Evolutionary conservation across 208 protist genomes (phyloP), one percentile per base, ranked within the genome.

Genomic region (Trypanosoma lewisi): DNA sequence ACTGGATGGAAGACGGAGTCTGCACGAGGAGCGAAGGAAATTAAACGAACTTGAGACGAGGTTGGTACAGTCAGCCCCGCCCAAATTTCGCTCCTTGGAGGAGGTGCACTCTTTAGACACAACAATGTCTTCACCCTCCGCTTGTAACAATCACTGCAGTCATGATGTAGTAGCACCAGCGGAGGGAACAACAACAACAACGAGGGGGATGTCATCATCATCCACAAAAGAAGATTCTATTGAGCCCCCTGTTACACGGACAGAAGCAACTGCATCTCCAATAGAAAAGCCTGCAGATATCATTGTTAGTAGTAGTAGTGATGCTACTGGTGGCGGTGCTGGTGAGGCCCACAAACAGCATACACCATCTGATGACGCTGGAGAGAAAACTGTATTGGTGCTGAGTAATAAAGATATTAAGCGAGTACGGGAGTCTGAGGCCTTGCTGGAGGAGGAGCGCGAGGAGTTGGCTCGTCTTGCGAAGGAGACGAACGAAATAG

Each of bases 31-130:
- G 25, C 48, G 58, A 23, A 67, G 74, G 44, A 45, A 72, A 30
- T 58, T 87, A 14, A 52, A 63, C 4, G 67, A 76, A 31, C 77
- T 77, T 51, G 84, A 91, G 62, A 73, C 54, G 41, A 63, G 78
- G 49, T 60, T 91, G 14, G 70, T 83, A 4, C 64, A 62, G 8
- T 74, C 77, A 7, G 53, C 75, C 1, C 78, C 73, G 31, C 77
- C 84, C 4, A 65, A 57, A 19, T 87, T 91, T 53, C 6, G 83
- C 17, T 59, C 42, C 4, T 6, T 41, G 30, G 53, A 53, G 36
- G 63, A 68, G 19, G 33, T 19, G 2, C 11, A 37, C 16, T 9
- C 11, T 44, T 9, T 3, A 14, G 39, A 44, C 8, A 33, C 49
- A 1, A 2, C 9, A 1, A 19, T 9, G n/a, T n/a, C n/a, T 31